A percentile compares a stretch with the other conserved stretches of the same genome.
These are phyloP conservation scores for Pyrenochaeta sp. DNA, from an alignment of 2,329 filamentous ascomycete species.

Conservation along the genomic window DNA sequence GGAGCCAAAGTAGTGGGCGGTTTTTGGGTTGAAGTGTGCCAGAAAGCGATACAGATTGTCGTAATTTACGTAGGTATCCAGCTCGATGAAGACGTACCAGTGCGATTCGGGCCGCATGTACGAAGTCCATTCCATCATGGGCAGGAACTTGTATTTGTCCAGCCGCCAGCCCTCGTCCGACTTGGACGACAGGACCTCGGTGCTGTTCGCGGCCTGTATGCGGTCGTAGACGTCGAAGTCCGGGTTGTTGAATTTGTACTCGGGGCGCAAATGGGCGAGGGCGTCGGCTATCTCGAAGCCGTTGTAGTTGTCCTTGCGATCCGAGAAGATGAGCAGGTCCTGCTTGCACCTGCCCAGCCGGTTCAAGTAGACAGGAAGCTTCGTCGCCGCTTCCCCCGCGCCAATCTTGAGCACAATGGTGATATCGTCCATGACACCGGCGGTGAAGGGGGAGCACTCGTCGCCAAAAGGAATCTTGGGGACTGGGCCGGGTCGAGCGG, in stretches of 20 bases:
- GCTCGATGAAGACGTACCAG: slow-evolving; percentile 50
- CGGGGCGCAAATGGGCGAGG: slow-evolving; percentile 55
- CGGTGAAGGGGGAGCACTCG: slow-evolving; percentile 43
- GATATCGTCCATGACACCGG: slow-evolving; percentile 54
- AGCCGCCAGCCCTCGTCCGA: slow-evolving; percentile 63
- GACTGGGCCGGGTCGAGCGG: slow-evolving; percentile 26
- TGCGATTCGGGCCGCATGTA: slow-evolving; percentile 41
- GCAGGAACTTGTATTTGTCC: slow-evolving; percentile 68
- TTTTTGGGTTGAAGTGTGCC: slow-evolving; percentile 44
- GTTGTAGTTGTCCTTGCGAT: slow-evolving; percentile 63
- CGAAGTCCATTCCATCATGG: slow-evolving; percentile 62
- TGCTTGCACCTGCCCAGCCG: slow-evolving; percentile 65
- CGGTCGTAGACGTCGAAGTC: slow-evolving; percentile 62
- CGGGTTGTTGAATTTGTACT: slow-evolving; percentile 53
- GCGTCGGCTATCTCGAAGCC: slow-evolving; percentile 57
- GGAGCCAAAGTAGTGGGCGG: slow-evolving; percentile 52
- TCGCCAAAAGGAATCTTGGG: slow-evolving; percentile 37
- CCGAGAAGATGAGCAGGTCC: slow-evolving; percentile 66
- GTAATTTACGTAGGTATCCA: slow-evolving; percentile 51
- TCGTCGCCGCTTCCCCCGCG: slow-evolving; percentile 63
- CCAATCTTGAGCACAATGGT: slow-evolving; percentile 67
- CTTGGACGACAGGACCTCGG: slow-evolving; percentile 57
- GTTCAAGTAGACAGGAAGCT: slow-evolving; percentile 64
- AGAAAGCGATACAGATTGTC: slow-evolving; percentile 53
- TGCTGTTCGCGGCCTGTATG: slow-evolving; percentile 51